Evolutionary conservation across 345 rosid species (phyloP).

Genomic region (Streptanthus diversifolius): DNA sequence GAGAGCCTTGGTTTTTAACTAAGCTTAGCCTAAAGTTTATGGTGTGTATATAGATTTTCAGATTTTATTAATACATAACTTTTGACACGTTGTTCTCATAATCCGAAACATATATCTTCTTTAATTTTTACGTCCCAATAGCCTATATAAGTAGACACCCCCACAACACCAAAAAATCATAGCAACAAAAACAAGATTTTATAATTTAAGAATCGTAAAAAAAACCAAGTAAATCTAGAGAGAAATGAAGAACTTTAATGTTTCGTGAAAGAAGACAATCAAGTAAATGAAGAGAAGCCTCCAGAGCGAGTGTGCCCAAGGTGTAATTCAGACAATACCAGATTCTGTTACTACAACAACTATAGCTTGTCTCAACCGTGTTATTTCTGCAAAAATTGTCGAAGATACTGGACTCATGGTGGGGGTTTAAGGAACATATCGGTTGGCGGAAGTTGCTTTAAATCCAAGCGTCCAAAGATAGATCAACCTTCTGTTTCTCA

Average conservation of each 20-base stretch:
- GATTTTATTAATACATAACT: background rate
- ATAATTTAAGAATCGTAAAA: background rate
- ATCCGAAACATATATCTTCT: conserved; percentile 2
- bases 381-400: conserved; percentile 26
- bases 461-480: background rate
- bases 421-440: conserved; percentile 26
- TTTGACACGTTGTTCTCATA: conserved; percentile 20
- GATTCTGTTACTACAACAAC: conserved; percentile 31
- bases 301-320: conserved; percentile 29
- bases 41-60: background rate
- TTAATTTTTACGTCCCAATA: background rate
- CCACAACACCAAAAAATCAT: background rate
- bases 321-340: conserved; percentile 24
- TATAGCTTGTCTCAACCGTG: conserved; percentile 22
- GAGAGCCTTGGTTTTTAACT: background rate
- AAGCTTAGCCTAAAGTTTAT: conserved; percentile 1
- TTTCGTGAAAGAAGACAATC: background rate
- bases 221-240: background rate
- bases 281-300: conserved; percentile 10
- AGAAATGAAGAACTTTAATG: background rate
- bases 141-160: background rate
- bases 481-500: background rate
- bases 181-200: background rate
- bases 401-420: conserved; percentile 35
- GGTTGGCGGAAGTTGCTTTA: conserved; percentile 21